Evolutionary conservation across 305 asterid genomes (phyloP), one percentile per base, ranked within the genome.

Genomic region (Salvia sclarea): DNA sequence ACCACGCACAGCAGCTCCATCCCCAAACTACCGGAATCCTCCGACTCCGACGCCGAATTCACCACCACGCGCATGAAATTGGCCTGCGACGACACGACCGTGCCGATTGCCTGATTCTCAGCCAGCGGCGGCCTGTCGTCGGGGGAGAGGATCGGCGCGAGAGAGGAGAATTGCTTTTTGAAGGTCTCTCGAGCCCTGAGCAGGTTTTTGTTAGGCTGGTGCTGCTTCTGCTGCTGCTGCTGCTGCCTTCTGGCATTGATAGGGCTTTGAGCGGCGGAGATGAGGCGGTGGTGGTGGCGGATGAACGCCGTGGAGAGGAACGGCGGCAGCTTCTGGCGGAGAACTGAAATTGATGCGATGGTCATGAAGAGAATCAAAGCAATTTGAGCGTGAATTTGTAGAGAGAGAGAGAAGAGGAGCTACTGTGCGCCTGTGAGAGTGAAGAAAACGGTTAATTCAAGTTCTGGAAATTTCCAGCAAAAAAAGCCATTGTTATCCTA

Each of bases 1-100:
- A 89, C 98, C 79, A 89, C 96, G 66, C 97, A 92, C 69, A 92
- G 72, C 76, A 92, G 67, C 54, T 92, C 97, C 75, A 85, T 80
- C 20, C 96, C 92, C 28, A 64, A 54, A 10, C 69, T 72, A 10
- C 71, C 78, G 41, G 82, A 83, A 73, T 35, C 79, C 16, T 69
- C 87, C 31, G 60, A 28, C 40, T 20, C 20, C 68, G 79, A 47
- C 72, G 37, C 78, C 55, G 84, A 76, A 69, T 83, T 82, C 41
- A 93, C 92, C 12, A 90, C 83, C 2, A 93, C 98, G 60, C 98
- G 97, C 98, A 93, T 93, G 78, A 93, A 90, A 82, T 90, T 93
- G 28, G 98, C 98, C 48, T 93, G 98, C 35, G 98, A 72, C 11
- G 97, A 80, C 5, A 89, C 84, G 0, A 90, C 98, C 0, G 80